These are phyloP conservation scores for Phaeophleospora eucalypticola DNA, from an alignment of 2,329 filamentous ascomycete genomes.

Conservation along the genomic window DNA sequence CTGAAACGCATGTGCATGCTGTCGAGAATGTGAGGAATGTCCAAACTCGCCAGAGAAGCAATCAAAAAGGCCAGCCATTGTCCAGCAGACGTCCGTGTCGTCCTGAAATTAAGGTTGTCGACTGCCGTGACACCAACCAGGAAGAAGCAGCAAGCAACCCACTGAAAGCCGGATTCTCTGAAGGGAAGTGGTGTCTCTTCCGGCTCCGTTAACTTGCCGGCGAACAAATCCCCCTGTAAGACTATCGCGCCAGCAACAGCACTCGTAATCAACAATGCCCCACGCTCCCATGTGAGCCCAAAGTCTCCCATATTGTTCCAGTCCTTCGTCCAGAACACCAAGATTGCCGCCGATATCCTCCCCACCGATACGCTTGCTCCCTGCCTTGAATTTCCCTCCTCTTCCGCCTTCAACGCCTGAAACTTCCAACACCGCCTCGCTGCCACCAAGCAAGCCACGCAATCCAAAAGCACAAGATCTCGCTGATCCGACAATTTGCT, in stretches of 20 bases:
- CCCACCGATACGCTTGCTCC: background rate
- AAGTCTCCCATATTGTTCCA: background rate
- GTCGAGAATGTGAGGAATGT: background rate
- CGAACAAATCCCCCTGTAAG: background rate
- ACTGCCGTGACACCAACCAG: background rate
- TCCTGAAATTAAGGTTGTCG: background rate
- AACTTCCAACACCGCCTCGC: background rate
- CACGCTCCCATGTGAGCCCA: too few species aligned
- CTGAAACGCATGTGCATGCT: background rate
- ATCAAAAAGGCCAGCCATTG: conserved; percentile 1
- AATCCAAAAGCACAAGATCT: conserved; percentile 3
- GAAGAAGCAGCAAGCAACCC: background rate
- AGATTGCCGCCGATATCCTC: background rate
- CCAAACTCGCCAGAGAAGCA: background rate
- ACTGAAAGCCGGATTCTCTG: background rate
- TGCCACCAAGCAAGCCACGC: background rate
- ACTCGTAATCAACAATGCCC: too few species aligned
- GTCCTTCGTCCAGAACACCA: background rate
- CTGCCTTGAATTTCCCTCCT: background rate
- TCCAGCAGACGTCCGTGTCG: background rate
- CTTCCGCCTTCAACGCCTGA: background rate
- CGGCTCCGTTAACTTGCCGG: too few species aligned
- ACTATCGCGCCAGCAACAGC: background rate
- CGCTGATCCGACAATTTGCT: conserved; percentile 6
- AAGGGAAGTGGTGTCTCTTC: background rate